Base-by-base conservation (phyloP, 2,329 filamentous ascomycete genomes). In the Biscogniauxia mediterranea region DNA sequence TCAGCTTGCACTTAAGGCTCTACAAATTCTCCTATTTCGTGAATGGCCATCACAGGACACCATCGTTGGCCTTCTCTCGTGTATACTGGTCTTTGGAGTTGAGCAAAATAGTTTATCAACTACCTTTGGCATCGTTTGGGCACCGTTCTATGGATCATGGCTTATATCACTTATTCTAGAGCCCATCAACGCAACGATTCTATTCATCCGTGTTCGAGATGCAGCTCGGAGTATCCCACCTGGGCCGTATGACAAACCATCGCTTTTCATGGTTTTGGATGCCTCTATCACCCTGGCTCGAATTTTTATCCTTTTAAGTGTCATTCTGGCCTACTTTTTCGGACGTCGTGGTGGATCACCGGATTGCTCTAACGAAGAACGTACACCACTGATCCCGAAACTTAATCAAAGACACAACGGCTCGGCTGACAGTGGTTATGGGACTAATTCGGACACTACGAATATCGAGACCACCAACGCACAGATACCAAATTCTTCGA, bases 131-230 rank as follows among this genome's bases (percentile, higher is more conserved):
- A 79, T 81, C 2, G 79, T 85, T 9, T 88, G 86, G 80, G 86
- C 88, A 66, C 86, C 88, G 0, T 87, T 86, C 64, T 83, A 84
- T 64, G 87, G 86, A 19, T 84, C 85, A 13, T 89, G 88, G 80
- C 66, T 83, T 28, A 72, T 90, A 17, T 84, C 83, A 15, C 74
- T 89, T 7, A 67, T 79, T 15, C 82, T 85, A 42, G 89, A 92
- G 68, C 70, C 81, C 0, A 68, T 71, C 55, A 75, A 86, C 32
- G 71, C 80, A 23, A 66, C 76, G 15, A 65, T 84, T 19, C 70
- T 75, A 49, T 71, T 72, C 20, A 57, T 76, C 52, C 68, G 67
- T 53, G 51, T 64, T 57, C 53, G 68, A 26, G 58, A 51, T 20
- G 58, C 56, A 38, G 55, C 57, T 3, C 49, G 60, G 13, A 59